Base-by-base conservation (phyloP, 2,329 filamentous ascomycete genomes). In the Atkinsonella hypoxylon region DNA sequence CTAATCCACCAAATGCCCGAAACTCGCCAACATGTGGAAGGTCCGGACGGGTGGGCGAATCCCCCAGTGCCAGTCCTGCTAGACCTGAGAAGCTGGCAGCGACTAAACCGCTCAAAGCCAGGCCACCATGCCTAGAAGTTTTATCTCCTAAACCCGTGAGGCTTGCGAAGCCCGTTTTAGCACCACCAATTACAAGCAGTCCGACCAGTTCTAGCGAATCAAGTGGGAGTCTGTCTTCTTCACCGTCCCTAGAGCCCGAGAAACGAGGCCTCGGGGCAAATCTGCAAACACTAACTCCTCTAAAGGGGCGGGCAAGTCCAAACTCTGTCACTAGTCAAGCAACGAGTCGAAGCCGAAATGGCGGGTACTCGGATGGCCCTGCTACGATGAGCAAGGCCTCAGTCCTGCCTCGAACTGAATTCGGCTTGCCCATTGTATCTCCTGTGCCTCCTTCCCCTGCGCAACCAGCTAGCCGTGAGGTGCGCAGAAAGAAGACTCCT, bases 241-340 rank as follows among this genome's bases (percentile, higher is more conserved):
- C 60, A 1, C 56, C 59, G 1, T 62, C 63, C 8, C 58, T 60
- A 2, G 62, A 64, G 51, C 62, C 62, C 9, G 56, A 53, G 49
- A 68, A 65, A 50, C 59, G 55, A 8, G 59, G 54, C 17, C 47
- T 56, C 3, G 41, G 39, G 7, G 13, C 53, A 4, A 56, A 54
- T 44, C 20, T 58, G 9, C 59, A 62, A 13, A 62, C 69, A 13
- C 69, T 70, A 1, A 64, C 66, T 15, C 68, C 67, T 1, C 67
- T 67, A 2, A 61, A 67, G 41, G 65, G 65, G 10, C 58, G 66
- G 2, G 63, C 61, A 2, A 58, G 58, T 31, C 57, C 55, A 17
- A 60, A 57, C 31, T 51, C 57, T 17, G 48, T 26, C 2, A 36
- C 34, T n/a, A 36, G 34, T 22, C 48, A 40, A 17, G n/a, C 47